These are phyloP conservation scores for Trypanosoma brucei DNA, from an alignment of 208 protist genomes.

Conservation along the genomic window DNA sequence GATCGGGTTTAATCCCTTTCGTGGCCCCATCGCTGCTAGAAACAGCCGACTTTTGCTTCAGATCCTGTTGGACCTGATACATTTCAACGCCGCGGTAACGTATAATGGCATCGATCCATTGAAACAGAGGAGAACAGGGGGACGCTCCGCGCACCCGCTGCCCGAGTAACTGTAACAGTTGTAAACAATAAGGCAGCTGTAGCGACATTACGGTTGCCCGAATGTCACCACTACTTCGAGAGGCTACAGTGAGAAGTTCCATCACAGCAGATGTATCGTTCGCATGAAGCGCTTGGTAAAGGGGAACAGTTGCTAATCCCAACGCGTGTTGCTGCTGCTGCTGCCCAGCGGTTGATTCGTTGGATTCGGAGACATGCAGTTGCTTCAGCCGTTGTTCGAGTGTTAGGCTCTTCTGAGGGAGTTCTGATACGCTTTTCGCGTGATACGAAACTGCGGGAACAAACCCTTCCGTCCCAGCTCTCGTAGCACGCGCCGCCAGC, in stretches of 20 bases:
- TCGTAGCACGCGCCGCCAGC: slow-evolving; percentile 45
- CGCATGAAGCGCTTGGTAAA: slow-evolving; percentile 84
- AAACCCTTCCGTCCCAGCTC: slow-evolving; percentile 58
- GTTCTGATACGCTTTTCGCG: slow-evolving; percentile 59
- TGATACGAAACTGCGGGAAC: slow-evolving; percentile 34
- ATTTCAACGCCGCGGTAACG: slow-evolving; percentile 76
- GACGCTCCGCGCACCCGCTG: slow-evolving; percentile 41
- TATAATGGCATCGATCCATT: slow-evolving; percentile 76
- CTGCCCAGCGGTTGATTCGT: not conserved
- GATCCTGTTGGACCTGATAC: slow-evolving; percentile 48
- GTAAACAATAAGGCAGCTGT: slow-evolving; percentile 71
- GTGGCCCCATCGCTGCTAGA: not conserved
- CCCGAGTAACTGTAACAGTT: slow-evolving; percentile 67
- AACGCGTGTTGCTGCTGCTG: slow-evolving; percentile 36
- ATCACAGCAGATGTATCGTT: slow-evolving; percentile 70
- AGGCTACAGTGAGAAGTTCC: slow-evolving; percentile 73
- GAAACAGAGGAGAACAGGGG: slow-evolving; percentile 58
- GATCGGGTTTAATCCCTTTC: not conserved
- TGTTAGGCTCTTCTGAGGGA: slow-evolving; percentile 63
- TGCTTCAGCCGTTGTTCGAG: slow-evolving; percentile 71
- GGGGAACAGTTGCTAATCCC: slow-evolving; percentile 75
- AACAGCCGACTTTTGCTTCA: slow-evolving; percentile 2
- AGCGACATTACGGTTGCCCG: slow-evolving; percentile 58
- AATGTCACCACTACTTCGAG: slow-evolving; percentile 43
- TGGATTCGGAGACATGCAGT: slow-evolving; percentile 16